Conservation (phyloP, 768 basidiomycete species). For the Hortiboletus campestris region DNA sequence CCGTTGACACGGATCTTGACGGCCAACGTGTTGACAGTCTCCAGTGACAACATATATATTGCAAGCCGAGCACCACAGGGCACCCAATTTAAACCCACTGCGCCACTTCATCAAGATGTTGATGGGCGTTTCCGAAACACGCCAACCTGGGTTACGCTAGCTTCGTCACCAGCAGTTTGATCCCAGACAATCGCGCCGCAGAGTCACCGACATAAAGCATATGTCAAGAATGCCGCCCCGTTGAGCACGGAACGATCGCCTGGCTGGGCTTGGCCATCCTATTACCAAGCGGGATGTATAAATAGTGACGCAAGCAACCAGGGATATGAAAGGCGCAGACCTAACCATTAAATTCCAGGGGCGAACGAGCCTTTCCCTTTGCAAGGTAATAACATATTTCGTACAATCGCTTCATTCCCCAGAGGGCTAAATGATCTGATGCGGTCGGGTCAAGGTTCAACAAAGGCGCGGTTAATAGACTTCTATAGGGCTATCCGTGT, state of each 20-base stretch:
- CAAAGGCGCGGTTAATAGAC: slow-evolving; percentile 20
- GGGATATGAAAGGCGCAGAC: slow-evolving; percentile 10
- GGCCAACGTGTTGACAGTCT: slow-evolving; percentile 1
- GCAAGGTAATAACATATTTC: slow-evolving; percentile 7
- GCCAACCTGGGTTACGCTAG: background rate
- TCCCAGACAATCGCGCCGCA: slow-evolving; percentile 21
- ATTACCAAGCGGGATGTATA: slow-evolving; percentile 4
- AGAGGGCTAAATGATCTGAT: slow-evolving; percentile 24
- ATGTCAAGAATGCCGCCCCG: slow-evolving; percentile 20
- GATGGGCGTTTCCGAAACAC: slow-evolving; percentile 18
- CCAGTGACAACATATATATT: slow-evolving; percentile 6
- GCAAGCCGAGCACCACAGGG: slow-evolving; percentile 2
- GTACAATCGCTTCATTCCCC: slow-evolving; percentile 19
- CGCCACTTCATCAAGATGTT: slow-evolving; percentile 19
- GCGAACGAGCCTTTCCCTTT: slow-evolving; percentile 9
- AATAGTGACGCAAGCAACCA: background rate
- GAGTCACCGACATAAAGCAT: slow-evolving; percentile 17
- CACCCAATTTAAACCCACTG: background rate
- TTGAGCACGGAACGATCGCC: slow-evolving; percentile 18
- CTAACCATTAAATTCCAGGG: slow-evolving; percentile 8
- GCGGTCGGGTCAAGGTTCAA: slow-evolving; percentile 16
- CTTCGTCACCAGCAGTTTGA: slow-evolving; percentile 3
- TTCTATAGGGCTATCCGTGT: slow-evolving; percentile 23
- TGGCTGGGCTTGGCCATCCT: background rate
- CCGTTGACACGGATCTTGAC: slow-evolving; percentile 8